A percentile compares a stretch with the other conserved stretches of the same genome.
Evolutionary conservation across 73 alveolate species (phyloP).

Genomic region (Paramecium octaurelia): DNA sequence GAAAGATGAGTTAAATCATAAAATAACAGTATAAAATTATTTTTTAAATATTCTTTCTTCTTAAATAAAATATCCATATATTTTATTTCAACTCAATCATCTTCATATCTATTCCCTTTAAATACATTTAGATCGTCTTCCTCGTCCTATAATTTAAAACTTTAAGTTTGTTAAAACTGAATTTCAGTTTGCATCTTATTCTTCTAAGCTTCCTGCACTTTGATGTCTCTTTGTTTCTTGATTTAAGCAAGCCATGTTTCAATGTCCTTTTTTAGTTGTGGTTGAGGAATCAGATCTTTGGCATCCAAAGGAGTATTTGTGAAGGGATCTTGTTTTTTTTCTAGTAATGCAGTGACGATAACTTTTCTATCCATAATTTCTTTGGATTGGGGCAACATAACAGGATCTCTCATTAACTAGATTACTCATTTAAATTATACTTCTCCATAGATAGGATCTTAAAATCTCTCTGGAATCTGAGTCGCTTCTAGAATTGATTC

Average conservation of each 20-base stretch:
- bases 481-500: not conserved
- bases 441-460: constrained; percentile 35
- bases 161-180: not conserved
- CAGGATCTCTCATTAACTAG: constrained; percentile 56
- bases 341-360: not conserved
- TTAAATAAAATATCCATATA: not conserved
- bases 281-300: not conserved
- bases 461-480: constrained; percentile 51
- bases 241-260: not conserved
- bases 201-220: not conserved
- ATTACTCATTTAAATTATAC: not conserved
- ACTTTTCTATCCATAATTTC: constrained; percentile 44
- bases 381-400: constrained; percentile 18
- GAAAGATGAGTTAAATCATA: not conserved
- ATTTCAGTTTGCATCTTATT: not conserved
- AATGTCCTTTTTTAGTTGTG: constrained; percentile 32
- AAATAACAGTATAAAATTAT: not conserved
- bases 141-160: not conserved
- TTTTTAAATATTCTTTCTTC: not conserved
- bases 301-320: not conserved
- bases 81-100: not conserved
- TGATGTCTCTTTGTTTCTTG: not conserved
- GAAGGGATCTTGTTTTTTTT: constrained; percentile 28
- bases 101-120: constrained; percentile 21
- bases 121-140: not conserved